Evolutionary conservation across 768 basidiomycete genomes (phyloP).

Genomic region (Austroboletus eburneus): DNA sequence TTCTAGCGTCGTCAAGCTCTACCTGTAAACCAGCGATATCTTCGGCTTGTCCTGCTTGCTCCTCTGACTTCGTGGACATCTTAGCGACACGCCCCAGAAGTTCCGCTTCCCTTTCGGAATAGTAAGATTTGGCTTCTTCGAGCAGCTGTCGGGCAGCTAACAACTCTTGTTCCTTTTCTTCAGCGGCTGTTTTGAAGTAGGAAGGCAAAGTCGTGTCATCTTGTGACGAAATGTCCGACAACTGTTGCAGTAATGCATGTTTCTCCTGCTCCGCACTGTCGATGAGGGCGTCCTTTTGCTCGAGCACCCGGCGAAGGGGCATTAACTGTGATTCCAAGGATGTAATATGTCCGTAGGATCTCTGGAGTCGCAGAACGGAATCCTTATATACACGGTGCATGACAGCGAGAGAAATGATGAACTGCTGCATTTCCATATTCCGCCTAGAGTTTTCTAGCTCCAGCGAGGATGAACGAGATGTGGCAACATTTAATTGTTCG

Average conservation of each 20-base stretch:
- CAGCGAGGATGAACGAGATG: conserved; percentile 9
- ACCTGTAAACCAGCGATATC: conserved; percentile 19
- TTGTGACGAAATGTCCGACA: conserved; percentile 5
- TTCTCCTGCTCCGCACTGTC: conserved; percentile 9
- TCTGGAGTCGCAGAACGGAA: conserved; percentile 10
- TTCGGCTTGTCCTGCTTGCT: conserved; percentile 7
- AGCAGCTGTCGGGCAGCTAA: conserved; percentile 33
- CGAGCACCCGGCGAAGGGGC: conserved; percentile 13
- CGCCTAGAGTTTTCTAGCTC: conserved; percentile 7
- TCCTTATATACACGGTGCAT: conserved; percentile 17
- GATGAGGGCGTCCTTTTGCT: conserved; percentile 4
- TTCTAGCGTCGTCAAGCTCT: conserved; percentile 24
- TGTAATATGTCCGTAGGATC: conserved; percentile 1
- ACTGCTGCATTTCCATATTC: conserved; percentile 12
- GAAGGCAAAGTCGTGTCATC: conserved; percentile 1
- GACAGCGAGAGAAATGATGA: conserved; percentile 22
- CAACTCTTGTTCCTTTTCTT: conserved; percentile 32
- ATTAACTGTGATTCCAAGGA: conserved; percentile 19
- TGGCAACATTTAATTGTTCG: conserved; percentile 5
- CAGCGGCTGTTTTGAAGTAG: background rate
- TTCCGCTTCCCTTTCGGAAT: conserved; percentile 30
- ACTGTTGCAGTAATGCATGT: conserved; percentile 7
- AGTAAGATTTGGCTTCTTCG: conserved; percentile 32
- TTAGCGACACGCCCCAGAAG: conserved; percentile 28
- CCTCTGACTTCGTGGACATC: conserved; percentile 16